Evolutionary conservation across 2,329 filamentous ascomycete genomes (phyloP), one percentile per base, ranked within the genome.

Genomic region (Epichloe hybrida): DNA sequence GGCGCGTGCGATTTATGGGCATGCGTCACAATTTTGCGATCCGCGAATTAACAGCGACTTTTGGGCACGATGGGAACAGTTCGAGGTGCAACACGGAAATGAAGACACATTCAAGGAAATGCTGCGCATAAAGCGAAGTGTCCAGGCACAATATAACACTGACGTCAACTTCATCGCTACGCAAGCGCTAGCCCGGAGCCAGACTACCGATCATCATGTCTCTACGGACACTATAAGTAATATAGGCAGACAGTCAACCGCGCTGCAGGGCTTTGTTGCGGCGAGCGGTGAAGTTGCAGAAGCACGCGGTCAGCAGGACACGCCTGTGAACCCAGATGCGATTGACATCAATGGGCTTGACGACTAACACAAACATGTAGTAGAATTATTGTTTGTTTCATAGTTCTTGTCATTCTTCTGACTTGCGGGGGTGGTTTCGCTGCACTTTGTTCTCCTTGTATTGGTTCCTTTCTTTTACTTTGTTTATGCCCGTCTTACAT

Each of bases 81-180:
- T 98, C 67, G 94, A 98, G 69, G 89, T 97, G 21, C 86, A 94
- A 65, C 93, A 98, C 63, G 93, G 93, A 57, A 98, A 98, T 69
- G 94, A 98, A 66, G 93, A 98, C 66, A 98, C 94, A 0, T 98
- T 94, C 76, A 96, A 95, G 72, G 93, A 98, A 66, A 98, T 98
- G 93, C 75, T 97, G 55, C 84, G 93, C 34, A 89, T 98, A 74
- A 98, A 97, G 76, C 77, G 93, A 64, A 95, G 88, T 67, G 93
- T 98, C 12, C 89, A 96, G 68, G 91, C 93, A 49, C 88, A 96
- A 71, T 98, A 94, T 75, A 97, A 97, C 64, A 98, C 94, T 43
- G 93, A 98, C 63, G 91, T 98, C 73, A 95, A 90, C 66, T 98
- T 96, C 63, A 96, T 98, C 67, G 93, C 93, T 9, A 94, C 88